Conservation (phyloP, 495 filamentous ascomycete species). For the Penicillium dipodomyicola region DNA sequence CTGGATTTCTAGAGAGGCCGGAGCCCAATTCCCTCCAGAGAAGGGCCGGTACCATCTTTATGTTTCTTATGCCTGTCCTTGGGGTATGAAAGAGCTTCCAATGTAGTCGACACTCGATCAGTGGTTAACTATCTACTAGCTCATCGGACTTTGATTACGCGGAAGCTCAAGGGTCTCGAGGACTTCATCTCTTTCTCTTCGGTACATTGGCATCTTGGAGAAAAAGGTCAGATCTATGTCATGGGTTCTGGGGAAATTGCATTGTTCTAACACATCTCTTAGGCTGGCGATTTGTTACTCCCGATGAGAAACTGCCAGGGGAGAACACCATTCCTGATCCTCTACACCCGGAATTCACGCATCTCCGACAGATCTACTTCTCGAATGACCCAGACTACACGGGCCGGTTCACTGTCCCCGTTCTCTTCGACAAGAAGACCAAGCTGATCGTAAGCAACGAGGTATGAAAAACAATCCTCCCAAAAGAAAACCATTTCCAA, state of each 20-base stretch:
- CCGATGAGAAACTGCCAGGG: conserved; percentile 60
- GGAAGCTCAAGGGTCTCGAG: conserved; percentile 66
- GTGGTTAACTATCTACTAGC: conserved; percentile 35
- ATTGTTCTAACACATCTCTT: conserved; percentile 1
- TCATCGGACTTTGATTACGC: conserved; percentile 64
- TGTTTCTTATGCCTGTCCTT: conserved; percentile 71
- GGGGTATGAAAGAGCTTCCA: conserved; percentile 47
- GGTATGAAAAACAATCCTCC: conserved; percentile 25
- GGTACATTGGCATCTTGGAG: conserved; percentile 66
- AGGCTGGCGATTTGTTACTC: conserved; percentile 80
- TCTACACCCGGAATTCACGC: conserved; percentile 51
- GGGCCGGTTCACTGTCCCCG: conserved; percentile 61
- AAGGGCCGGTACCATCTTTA: conserved; percentile 70
- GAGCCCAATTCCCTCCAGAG: conserved; percentile 63
- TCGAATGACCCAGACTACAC: conserved; percentile 57
- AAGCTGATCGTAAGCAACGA: conserved; percentile 57
- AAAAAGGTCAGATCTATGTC: conserved; percentile 47
- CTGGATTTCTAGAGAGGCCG: conserved; percentile 63
- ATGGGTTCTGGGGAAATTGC: not conserved
- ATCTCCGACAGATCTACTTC: conserved; percentile 61
- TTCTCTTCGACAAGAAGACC: conserved; percentile 62
- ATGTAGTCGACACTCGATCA: not conserved
- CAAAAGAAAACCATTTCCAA: not conserved
- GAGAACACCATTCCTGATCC: conserved; percentile 54
- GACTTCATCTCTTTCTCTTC: conserved; percentile 63